Percentiles rank a stretch among this genome's conserved stretches.
These are phyloP conservation scores for Austroboletus festivus DNA, from an alignment of 768 basidiomycete genomes.

Conservation along the genomic window DNA sequence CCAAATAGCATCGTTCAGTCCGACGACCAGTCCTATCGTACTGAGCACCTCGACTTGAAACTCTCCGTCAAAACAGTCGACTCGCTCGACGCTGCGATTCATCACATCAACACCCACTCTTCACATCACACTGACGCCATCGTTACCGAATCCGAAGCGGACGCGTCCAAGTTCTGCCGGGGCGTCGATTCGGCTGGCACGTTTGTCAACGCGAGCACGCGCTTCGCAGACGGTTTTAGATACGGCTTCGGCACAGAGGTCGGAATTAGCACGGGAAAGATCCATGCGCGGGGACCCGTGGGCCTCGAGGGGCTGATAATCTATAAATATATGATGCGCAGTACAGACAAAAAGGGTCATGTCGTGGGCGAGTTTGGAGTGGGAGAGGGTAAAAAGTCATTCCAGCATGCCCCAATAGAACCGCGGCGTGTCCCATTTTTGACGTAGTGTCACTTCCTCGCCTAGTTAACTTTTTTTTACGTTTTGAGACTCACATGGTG, in stretches of 20 bases:
- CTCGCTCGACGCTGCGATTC: slow-evolving; percentile 70
- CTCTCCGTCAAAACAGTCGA: slow-evolving; percentile 77
- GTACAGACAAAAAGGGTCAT: slow-evolving; percentile 71
- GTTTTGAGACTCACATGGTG: too few species aligned
- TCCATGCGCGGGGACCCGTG: slow-evolving; percentile 95
- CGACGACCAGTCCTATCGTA: slow-evolving; percentile 65
- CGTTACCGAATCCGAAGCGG: slow-evolving; percentile 71
- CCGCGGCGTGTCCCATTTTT: slow-evolving; percentile 23
- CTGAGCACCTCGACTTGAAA: slow-evolving; percentile 84
- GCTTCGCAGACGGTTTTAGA: slow-evolving; percentile 95
- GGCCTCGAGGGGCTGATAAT: slow-evolving; percentile 91
- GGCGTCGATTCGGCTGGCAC: slow-evolving; percentile 92
- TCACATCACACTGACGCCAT: slow-evolving; percentile 96
- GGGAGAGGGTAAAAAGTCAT: slow-evolving; percentile 66
- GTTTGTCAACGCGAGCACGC: slow-evolving; percentile 91
- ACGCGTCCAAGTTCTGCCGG: slow-evolving; percentile 72
- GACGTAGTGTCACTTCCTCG: too few species aligned
- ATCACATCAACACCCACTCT: slow-evolving; percentile 88
- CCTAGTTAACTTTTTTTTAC: too few species aligned
- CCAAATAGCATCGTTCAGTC: slow-evolving; percentile 52
- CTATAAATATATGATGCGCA: slow-evolving; percentile 93
- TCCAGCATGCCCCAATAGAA: slow-evolving; percentile 51
- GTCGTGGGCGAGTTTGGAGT: slow-evolving; percentile 82
- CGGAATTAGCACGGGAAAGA: slow-evolving; percentile 93
- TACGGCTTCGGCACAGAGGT: slow-evolving; percentile 99